Evolutionary conservation across 805 yeast species (phyloP), one percentile per base, ranked within the genome.

Genomic region (Myxozyma neglecta): DNA sequence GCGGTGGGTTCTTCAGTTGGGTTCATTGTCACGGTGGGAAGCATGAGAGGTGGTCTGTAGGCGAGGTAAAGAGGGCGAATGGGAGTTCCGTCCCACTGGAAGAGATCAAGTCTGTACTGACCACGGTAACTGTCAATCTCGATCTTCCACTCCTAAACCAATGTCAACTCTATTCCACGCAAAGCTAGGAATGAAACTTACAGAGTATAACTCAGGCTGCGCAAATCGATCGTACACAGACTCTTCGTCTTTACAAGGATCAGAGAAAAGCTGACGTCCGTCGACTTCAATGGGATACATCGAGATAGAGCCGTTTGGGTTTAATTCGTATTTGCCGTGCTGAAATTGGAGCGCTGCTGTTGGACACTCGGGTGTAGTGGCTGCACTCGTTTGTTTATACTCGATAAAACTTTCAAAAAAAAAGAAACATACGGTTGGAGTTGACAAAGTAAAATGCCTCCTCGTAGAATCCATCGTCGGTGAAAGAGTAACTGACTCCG

Each of bases 41-140:
- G 83, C 99, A 94, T 94, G 83, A 88, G 81, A 9, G 99, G 96
- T 6, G 99, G 99, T 70, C 83, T 83, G 78, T 92, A 94, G 1
- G 96, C 97, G 74, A 94, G 81, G 75, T 90, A 94, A 70, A 94
- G 75, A 0, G 99, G 98, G 68, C 90, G 93, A 79, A 88, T 75
- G 49, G 85, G 85, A 16, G 89, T 74, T 16, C 97, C 97, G 46
- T 77, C 79, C 69, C 82, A 87, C 76, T 87, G 85, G 75, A 82
- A 87, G 62, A 94, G 77, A 64, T 86, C 86, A 60, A 94, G 81
- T 68, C 83, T 82, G 76, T 85, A 86, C 70, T 90, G 83, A 24
- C 99, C 99, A 71, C 89, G 88, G 77, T 93, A 94, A 11, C 81
- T 77, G 74, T 90, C 94, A 35, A 92, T 78, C 49, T 74, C 75